These are phyloP conservation scores for Vigna hirtella DNA, from an alignment of 306 rosid genomes.

Conservation along the genomic window DNA sequence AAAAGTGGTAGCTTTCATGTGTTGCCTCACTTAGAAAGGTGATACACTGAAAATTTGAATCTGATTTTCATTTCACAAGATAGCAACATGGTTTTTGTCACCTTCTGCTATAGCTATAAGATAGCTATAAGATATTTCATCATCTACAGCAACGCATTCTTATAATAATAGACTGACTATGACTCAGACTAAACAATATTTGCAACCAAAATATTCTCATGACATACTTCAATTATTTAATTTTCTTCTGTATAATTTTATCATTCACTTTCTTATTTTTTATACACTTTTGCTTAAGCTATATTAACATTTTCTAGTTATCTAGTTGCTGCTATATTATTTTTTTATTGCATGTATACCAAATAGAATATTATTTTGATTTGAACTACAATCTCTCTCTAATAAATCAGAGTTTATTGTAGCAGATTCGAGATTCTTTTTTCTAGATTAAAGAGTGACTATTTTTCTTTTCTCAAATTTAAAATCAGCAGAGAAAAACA, in stretches of 20 bases:
- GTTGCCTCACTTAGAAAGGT: neutral
- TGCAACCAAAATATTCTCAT: slow-evolving; percentile 7
- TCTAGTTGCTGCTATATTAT: slow-evolving; percentile 7
- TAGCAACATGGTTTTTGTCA: slow-evolving; percentile 30
- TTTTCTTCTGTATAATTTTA: neutral
- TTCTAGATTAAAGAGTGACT: slow-evolving; percentile 15
- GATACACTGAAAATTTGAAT: neutral
- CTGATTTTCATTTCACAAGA: slow-evolving; percentile 9
- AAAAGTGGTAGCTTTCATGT: neutral
- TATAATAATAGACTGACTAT: neutral
- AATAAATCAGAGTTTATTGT: slow-evolving; percentile 21
- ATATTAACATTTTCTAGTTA: neutral
- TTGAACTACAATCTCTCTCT: slow-evolving; percentile 13
- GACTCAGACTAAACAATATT: neutral
- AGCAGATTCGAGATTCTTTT: slow-evolving; percentile 39
- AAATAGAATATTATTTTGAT: slow-evolving; percentile 20
- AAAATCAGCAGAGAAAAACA: slow-evolving; percentile 23
- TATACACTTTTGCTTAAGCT: neutral
- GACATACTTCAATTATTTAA: neutral
- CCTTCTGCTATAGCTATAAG: neutral
- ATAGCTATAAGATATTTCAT: neutral
- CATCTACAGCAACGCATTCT: neutral
- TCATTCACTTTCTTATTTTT: neutral
- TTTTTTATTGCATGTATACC: neutral
- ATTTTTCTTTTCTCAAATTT: slow-evolving; percentile 6